These are phyloP conservation scores for Carnegiea gigantea DNA, from an alignment of 179 eudicot species.

Conservation along the genomic window DNA sequence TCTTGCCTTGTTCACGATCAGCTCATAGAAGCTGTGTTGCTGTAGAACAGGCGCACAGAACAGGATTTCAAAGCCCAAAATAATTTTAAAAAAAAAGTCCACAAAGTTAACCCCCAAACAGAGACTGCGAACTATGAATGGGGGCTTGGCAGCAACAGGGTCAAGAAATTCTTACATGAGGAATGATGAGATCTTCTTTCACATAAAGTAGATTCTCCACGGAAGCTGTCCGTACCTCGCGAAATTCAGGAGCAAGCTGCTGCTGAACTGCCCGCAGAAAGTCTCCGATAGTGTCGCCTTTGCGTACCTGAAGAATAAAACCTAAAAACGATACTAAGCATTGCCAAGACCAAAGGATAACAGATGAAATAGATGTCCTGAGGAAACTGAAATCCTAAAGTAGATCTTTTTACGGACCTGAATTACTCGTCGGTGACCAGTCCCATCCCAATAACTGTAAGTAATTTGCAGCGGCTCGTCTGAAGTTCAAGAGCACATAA, in stretches of 20 bases:
- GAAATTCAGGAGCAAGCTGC: constrained; percentile 96
- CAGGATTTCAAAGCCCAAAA: constrained; percentile 7
- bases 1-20: constrained; percentile 94
- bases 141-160: neutral
- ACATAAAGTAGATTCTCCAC: constrained; percentile 96
- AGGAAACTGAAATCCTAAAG: neutral
- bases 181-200: constrained; percentile 96
- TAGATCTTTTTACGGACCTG: constrained; percentile 45
- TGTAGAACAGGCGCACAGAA: constrained; percentile 28
- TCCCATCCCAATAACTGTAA: constrained; percentile 97
- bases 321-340: constrained; percentile 8
- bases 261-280: constrained; percentile 92
- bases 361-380: neutral
- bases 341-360: neutral
- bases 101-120: neutral
- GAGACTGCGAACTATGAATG: neutral
- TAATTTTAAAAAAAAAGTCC: neutral
- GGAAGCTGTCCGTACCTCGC: constrained; percentile 93
- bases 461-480: constrained; percentile 98
- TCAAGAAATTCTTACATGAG: constrained; percentile 59
- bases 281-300: constrained; percentile 91
- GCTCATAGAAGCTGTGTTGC: constrained; percentile 99
- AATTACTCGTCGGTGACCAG: constrained; percentile 85
- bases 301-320: constrained; percentile 63
- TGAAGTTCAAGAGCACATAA: constrained; percentile 26